Evolutionary conservation across 176 grass and related monocot species (phyloP).

Genomic region (Pontederia crassipes): DNA sequence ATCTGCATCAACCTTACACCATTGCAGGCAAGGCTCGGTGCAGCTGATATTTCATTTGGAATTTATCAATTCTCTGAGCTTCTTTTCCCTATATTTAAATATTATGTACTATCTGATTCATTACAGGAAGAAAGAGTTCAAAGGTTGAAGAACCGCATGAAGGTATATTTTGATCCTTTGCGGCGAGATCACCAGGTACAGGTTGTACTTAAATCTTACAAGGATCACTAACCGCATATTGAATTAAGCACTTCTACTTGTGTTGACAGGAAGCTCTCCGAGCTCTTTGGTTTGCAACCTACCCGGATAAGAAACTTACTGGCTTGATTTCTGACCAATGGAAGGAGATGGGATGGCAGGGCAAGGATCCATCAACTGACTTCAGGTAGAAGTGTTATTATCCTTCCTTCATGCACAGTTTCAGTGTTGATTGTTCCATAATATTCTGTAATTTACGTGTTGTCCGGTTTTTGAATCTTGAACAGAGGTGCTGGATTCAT

Average conservation of each 20-base stretch:
- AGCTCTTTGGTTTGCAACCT: constrained; percentile 93
- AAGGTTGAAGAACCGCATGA: constrained; percentile 80
- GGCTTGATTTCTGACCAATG: constrained; percentile 90
- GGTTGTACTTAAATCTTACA: background rate
- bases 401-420: background rate
- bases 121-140: constrained; percentile 83
- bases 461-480: background rate
- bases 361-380: constrained; percentile 93
- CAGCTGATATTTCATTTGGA: background rate
- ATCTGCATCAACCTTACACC: constrained; percentile 92
- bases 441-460: constrained; percentile 2
- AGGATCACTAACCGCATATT: background rate
- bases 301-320: constrained; percentile 84
- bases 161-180: constrained; percentile 79
- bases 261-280: constrained; percentile 68
- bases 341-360: constrained; percentile 99
- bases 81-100: background rate
- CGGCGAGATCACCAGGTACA: constrained; percentile 85
- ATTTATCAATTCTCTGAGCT: background rate
- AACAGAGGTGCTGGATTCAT: constrained; percentile 80
- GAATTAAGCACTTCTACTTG: background rate
- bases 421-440: background rate
- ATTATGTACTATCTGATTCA: constrained; percentile 10
- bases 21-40: constrained; percentile 34
- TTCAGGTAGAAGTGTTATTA: constrained; percentile 37